Conservation (phyloP, 75 land plant genomes). For the Pinus tabuliformis region DNA sequence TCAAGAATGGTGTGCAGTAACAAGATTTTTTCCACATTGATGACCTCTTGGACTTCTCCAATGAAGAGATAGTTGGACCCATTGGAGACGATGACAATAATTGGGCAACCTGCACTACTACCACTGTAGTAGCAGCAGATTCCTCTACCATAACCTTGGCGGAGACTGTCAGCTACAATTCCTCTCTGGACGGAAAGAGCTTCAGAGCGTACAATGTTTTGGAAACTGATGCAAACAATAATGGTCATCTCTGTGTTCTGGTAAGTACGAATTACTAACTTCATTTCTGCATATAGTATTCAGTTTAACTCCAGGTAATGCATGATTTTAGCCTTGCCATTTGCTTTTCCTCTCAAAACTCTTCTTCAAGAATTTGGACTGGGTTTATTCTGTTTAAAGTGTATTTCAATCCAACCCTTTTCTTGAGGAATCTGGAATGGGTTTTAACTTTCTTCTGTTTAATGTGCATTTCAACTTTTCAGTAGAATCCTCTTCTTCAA, state of each 20-base stretch:
- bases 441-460: neutral
- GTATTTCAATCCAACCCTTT: neutral
- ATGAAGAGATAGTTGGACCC: constrained; percentile 47
- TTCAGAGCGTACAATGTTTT: constrained; percentile 16
- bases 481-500: neutral
- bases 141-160: constrained; percentile 41
- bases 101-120: constrained; percentile 7
- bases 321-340: neutral
- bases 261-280: constrained; percentile 20
- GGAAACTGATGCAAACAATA: constrained; percentile 24
- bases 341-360: neutral
- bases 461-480: neutral
- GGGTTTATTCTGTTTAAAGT: neutral
- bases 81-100: constrained; percentile 6
- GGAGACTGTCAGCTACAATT: constrained; percentile 39
- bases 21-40: constrained; percentile 52
- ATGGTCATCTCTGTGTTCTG: constrained; percentile 59
- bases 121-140: constrained; percentile 14
- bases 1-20: constrained; percentile 12
- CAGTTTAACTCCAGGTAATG: neutral
- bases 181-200: constrained; percentile 23
- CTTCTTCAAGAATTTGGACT: neutral
- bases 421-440: neutral
- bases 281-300: no score
- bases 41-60: constrained; percentile 77